These are phyloP conservation scores for Solanum ahanhuiri DNA, from an alignment of 257 asterid genomes.

Conservation along the genomic window DNA sequence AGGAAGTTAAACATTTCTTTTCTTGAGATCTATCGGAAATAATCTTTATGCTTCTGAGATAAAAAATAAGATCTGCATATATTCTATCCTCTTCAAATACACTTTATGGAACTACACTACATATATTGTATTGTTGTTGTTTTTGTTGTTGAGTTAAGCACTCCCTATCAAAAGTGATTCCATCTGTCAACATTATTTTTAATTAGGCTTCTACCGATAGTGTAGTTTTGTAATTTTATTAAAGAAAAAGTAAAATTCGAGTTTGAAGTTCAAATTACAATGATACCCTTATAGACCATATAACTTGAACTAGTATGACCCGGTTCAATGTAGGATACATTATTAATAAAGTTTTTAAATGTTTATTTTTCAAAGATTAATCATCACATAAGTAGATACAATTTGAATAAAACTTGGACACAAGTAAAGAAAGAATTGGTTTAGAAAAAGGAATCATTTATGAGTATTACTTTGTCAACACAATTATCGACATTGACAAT, in stretches of 20 bases:
- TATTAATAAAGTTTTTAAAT: background rate
- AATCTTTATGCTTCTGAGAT: no score
- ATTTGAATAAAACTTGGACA: background rate
- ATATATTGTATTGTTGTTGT: no score
- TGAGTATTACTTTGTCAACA: background rate
- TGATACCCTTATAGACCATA: background rate
- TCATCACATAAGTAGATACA: background rate
- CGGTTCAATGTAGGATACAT: background rate
- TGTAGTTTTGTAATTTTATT: background rate
- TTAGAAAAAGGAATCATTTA: background rate
- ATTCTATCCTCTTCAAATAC: no score
- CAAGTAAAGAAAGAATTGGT: background rate
- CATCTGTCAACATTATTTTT: background rate
- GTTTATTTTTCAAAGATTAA: background rate
- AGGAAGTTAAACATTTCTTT: no score
- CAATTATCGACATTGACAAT: background rate
- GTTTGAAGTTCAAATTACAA: background rate
- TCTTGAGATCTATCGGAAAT: background rate
- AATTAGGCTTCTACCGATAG: background rate
- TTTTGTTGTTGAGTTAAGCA: background rate
- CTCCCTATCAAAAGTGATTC: background rate
- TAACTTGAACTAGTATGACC: background rate
- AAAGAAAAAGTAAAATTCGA: no score
- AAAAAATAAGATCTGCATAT: accelerated
- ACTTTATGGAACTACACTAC: no score